A percentile compares a stretch with the other conserved stretches of the same genome.
Conservation (phyloP, 2,329 filamentous ascomycete species). For the Colletotrichum sp. region DNA sequence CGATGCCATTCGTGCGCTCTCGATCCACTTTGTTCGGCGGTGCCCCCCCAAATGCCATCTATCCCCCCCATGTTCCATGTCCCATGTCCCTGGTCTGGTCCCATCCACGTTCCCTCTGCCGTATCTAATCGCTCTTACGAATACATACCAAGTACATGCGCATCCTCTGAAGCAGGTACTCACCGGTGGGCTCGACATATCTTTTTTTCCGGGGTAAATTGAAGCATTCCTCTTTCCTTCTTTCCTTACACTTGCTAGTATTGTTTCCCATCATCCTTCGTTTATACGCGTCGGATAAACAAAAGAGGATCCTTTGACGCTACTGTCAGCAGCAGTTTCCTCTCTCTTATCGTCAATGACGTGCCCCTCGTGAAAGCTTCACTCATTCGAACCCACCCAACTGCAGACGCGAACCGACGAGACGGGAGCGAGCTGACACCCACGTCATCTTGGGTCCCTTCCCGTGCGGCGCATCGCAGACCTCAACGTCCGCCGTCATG, state of each 20-base stretch:
- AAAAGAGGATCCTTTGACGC: not conserved
- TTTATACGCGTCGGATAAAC: not conserved
- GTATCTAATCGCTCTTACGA: conserved; percentile 10
- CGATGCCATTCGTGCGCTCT: not conserved
- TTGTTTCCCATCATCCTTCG: not conserved
- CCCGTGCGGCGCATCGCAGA: not conserved
- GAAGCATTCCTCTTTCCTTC: not conserved
- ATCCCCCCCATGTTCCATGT: not conserved
- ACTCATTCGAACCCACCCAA: not conserved
- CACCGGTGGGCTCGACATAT: not conserved
- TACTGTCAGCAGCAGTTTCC: not conserved
- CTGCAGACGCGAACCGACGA: not conserved
- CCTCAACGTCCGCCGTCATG: not conserved
- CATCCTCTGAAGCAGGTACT: not conserved
- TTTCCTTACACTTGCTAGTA: not conserved
- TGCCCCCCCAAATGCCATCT: not conserved
- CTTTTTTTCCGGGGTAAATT: not conserved
- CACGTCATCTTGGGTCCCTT: not conserved
- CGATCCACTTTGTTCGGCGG: conserved; percentile 1
- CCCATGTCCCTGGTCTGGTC: not conserved
- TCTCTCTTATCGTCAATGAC: not conserved
- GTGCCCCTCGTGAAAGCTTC: not conserved
- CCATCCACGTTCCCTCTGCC: not conserved
- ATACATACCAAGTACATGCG: not conserved
- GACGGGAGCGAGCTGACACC: not conserved